Base-by-base conservation (phyloP, 2,329 filamentous ascomycete genomes). In the Periglandula ipomoeae region DNA sequence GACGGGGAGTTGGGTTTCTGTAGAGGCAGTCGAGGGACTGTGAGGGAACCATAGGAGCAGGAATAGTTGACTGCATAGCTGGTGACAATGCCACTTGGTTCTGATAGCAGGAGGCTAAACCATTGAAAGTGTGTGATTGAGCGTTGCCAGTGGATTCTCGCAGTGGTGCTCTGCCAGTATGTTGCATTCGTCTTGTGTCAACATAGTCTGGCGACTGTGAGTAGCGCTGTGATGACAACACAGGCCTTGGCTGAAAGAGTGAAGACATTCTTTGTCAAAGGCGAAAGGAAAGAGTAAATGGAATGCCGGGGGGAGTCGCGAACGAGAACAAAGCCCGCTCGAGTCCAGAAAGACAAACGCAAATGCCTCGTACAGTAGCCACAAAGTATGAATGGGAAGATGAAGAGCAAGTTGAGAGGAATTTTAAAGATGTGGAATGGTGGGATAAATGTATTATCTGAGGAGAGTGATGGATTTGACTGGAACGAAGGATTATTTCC, bases 71-170 rank as follows among this genome's bases (percentile, higher is more conserved):
- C 24, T 73, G 70, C 49, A 73, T 62, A 46, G 70, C 68, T 47
- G 67, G 70, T 48, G 68, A 71, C 57, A 71, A 61, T 53, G 64
- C 63, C 49, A 68, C 66, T 44, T 63, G 65, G 55, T 63, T 68
- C 55, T 66, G 69, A 62, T 72, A 70, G 60, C 70, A 73, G 37
- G 72, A 67, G 26, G 68, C 66, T 53, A 72, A 57, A 52, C 66
- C 59, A 53, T 66, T 67, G 63, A 65, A 68, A 60, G 42, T 63
- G 54, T 67, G 64, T 47, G 65, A 59, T 58, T 79, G 76, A 42
- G 70, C 65, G 61, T 79, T 80, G 56, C 72, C 71, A 11, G 70
- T 74, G 19, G 73, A 70, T 57, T 80, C 76, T 50, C 72, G 66
- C 34, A 80, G 68, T 26, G 76, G 75, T 51, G 71, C 65, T 51